phyloP scores from a whole-genome alignment of 768 basidiomycete genomes.

The Leccinum ochraceum region DNA sequence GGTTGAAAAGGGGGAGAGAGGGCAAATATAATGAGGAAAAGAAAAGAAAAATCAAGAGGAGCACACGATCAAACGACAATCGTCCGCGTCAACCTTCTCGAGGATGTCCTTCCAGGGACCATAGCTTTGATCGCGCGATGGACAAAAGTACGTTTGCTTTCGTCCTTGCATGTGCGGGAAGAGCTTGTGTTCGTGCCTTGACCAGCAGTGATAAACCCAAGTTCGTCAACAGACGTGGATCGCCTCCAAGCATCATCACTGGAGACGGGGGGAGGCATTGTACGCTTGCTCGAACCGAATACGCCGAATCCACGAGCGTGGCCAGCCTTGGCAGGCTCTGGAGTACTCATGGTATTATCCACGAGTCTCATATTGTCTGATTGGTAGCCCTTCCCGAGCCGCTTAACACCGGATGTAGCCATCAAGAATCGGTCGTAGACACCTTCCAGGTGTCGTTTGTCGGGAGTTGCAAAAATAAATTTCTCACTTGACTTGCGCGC shows the following conservation, averaged over 20 bases:
- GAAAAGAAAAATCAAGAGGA: neutral
- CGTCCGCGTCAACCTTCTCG: conserved; percentile 50
- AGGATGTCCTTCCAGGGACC: conserved; percentile 61
- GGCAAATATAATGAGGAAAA: neutral
- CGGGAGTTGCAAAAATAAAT: conserved; percentile 50
- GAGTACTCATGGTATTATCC: conserved; percentile 29
- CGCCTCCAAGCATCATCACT: conserved; percentile 55
- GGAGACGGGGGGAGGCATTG: conserved; percentile 73
- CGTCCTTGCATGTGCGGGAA: conserved; percentile 34
- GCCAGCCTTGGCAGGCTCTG: conserved; percentile 22
- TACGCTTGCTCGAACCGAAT: conserved; percentile 41
- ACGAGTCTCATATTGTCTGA: conserved; percentile 58
- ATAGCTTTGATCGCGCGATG: conserved; percentile 77
- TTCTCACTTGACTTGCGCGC: conserved; percentile 42
- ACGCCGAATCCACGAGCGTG: conserved; percentile 30
- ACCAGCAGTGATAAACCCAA: conserved; percentile 52
- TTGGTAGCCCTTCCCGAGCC: conserved; percentile 79
- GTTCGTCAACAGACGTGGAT: conserved; percentile 60
- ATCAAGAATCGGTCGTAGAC: conserved; percentile 84
- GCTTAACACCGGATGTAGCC: conserved; percentile 79
- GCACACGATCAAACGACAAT: conserved; percentile 24
- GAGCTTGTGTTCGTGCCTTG: conserved; percentile 25
- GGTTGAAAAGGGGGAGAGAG: neutral
- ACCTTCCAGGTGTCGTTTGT: conserved; percentile 62
- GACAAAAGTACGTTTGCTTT: conserved; percentile 52